These are phyloP conservation scores for Vigna reflexopilosa DNA, from an alignment of 306 rosid genomes.

Conservation along the genomic window DNA sequence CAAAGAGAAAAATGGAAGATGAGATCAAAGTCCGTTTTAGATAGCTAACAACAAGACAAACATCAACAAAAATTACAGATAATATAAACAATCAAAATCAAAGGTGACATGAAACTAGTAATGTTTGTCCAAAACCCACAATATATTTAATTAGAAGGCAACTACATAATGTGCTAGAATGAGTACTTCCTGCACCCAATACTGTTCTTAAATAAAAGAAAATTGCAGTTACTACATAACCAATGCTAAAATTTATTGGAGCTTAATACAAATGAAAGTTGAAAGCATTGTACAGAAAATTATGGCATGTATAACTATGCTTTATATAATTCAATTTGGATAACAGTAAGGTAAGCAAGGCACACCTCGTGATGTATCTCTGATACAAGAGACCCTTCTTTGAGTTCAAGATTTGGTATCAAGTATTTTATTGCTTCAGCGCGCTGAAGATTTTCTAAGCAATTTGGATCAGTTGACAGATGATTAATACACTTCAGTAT, in stretches of 20 bases:
- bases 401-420: constrained; percentile 97
- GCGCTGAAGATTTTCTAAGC: constrained; percentile 99
- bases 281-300: constrained; percentile 26
- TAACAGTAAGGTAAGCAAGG: constrained; percentile 39
- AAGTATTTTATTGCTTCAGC: constrained; percentile 97
- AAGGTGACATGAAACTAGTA: constrained; percentile 17
- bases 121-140: not conserved
- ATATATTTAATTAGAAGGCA: not conserved
- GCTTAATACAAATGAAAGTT: constrained; percentile 14
- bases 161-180: constrained; percentile 27
- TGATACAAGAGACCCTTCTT: constrained; percentile 92
- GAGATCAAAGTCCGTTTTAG: constrained; percentile 37
- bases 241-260: constrained; percentile 14
- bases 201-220: constrained; percentile 2
- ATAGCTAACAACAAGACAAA: constrained; percentile 12
- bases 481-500: constrained; percentile 90
- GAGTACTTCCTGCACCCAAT: not conserved
- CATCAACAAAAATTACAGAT: not conserved
- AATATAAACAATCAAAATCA: constrained; percentile 23
- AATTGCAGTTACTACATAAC: constrained; percentile 7
- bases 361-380: constrained; percentile 93
- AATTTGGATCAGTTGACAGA: constrained; percentile 98
- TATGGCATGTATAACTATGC: not conserved
- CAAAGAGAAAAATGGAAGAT: constrained; percentile 28
- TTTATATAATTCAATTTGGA: constrained; percentile 20